Evolutionary conservation across 2,329 filamentous ascomycete species (phyloP).

Genomic region (Exophiala calicioides): DNA sequence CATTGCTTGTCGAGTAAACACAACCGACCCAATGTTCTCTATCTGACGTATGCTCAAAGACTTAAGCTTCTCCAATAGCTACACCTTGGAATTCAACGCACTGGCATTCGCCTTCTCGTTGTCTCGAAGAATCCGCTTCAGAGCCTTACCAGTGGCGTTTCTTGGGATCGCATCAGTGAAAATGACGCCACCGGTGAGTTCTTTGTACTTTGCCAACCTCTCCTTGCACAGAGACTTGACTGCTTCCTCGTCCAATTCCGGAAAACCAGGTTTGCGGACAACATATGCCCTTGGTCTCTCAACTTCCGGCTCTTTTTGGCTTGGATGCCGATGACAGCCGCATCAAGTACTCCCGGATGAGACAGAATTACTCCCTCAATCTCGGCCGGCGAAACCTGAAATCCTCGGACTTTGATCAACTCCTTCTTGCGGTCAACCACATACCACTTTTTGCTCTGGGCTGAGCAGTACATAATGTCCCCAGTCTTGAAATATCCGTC

Average conservation of each 20-base stretch:
- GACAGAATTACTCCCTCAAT: constrained; percentile 48
- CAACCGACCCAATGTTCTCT: too few relatives aligned
- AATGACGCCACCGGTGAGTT: constrained; percentile 52
- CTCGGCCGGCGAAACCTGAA: constrained; percentile 52
- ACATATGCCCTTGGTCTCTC: constrained; percentile 45
- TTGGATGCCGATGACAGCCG: constrained; percentile 50
- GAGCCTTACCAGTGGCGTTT: constrained; percentile 53
- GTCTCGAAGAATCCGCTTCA: constrained; percentile 24
- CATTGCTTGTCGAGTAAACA: too few relatives aligned
- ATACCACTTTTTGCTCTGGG: constrained; percentile 58
- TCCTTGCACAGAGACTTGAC: constrained; percentile 42
- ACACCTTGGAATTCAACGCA: neutral
- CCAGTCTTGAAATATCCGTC: constrained; percentile 61
- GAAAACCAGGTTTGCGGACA: constrained; percentile 43
- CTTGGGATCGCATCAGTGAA: constrained; percentile 54
- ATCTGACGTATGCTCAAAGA: too few relatives aligned
- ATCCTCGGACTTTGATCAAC: constrained; percentile 35
- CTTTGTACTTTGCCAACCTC: constrained; percentile 62
- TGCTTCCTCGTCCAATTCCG: constrained; percentile 44
- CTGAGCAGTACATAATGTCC: constrained; percentile 63
- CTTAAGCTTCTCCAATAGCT: too few relatives aligned
- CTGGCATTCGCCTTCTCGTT: constrained; percentile 11
- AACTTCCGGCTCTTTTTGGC: constrained; percentile 32
- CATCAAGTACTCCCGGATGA: constrained; percentile 48
- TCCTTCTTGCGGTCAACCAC: constrained; percentile 62